These are phyloP conservation scores for Dendrobium chrysotoxum DNA, from an alignment of 106 monocot species.

Conservation along the genomic window DNA sequence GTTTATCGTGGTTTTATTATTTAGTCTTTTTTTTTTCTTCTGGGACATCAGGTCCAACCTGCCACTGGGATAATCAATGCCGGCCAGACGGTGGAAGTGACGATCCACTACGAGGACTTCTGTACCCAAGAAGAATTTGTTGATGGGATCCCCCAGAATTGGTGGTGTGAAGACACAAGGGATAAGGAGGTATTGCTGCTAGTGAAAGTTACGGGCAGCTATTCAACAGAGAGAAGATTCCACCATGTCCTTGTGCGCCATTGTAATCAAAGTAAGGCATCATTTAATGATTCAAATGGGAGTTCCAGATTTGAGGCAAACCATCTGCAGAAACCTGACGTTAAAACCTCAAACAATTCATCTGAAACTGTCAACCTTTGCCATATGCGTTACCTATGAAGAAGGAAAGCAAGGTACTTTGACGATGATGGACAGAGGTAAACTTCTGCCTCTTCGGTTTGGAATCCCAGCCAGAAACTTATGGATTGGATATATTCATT, in stretches of 20 bases:
- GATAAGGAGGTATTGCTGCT: slow-evolving; percentile 54
- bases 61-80: slow-evolving; percentile 64
- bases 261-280: slow-evolving; percentile 16
- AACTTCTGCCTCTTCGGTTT: no score
- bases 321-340: slow-evolving; percentile 40
- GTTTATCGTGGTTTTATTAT: no score
- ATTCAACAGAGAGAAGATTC: slow-evolving; percentile 27
- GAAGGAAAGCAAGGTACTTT: neutral
- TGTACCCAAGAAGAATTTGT: slow-evolving; percentile 54
- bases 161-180: slow-evolving; percentile 66
- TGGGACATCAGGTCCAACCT: slow-evolving; percentile 41
- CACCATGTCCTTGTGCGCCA: slow-evolving; percentile 55
- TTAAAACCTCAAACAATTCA: slow-evolving; percentile 16
- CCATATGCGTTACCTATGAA: slow-evolving; percentile 11
- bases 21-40: neutral
- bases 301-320: slow-evolving; percentile 27
- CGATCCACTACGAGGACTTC: slow-evolving; percentile 66
- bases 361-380: slow-evolving; percentile 15
- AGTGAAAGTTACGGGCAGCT: slow-evolving; percentile 50
- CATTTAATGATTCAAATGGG: slow-evolving; percentile 7
- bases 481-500: neutral
- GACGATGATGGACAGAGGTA: no score
- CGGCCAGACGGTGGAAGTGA: slow-evolving; percentile 51
- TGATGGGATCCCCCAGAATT: slow-evolving; percentile 62
- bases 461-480: neutral